Evolutionary conservation across 176 grass and related monocot genomes (phyloP), one percentile per base, ranked within the genome.

Genomic region (Olyra latifolia): DNA sequence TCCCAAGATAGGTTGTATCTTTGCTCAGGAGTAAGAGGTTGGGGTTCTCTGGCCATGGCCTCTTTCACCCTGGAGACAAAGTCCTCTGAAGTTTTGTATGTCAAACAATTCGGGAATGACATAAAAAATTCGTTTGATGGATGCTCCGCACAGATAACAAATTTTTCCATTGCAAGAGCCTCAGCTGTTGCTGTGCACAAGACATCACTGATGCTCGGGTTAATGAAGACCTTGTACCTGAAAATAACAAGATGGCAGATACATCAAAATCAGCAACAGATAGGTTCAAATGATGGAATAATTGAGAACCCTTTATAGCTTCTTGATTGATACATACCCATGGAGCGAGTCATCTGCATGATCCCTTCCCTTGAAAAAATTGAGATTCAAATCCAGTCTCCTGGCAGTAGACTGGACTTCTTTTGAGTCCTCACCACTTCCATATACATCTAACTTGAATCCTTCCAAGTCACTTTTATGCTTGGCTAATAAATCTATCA

Each of bases 121-220:
- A 71, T 86, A 78, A 95, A 95, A 71, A 92, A 95, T 25, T 92
- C 89, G 47, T 92, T 95, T 48, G 89, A 92, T 27, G 93, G 93
- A 80, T 95, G 93, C 30, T 95, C 93, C 7, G 93, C 89, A 19
- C 93, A 95, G 70, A 95, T 86, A 46, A 95, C 93, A 35, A 95
- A 95, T 75, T 95, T 95, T 38, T 89, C 93, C 93, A 92, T 92
- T 11, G 93, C 93, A 76, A 95, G 87, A 60, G 93, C 93, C 75
- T 95, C 93, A 9, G 93, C 93, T 83, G 93, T 95, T 66, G 93
- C 89, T n/a, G 93, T 95, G 73, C 93, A 95, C 48, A 95, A 55
- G 28, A 95, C 93, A 83, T 92, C 89, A 56, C 93, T 95, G 52
- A 95, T 61, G 54, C 93, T 95, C 6, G 89, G 93, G 81, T 95